phyloP scores from a whole-genome alignment of 495 filamentous ascomycete genomes.

The Neurospora discreta region DNA sequence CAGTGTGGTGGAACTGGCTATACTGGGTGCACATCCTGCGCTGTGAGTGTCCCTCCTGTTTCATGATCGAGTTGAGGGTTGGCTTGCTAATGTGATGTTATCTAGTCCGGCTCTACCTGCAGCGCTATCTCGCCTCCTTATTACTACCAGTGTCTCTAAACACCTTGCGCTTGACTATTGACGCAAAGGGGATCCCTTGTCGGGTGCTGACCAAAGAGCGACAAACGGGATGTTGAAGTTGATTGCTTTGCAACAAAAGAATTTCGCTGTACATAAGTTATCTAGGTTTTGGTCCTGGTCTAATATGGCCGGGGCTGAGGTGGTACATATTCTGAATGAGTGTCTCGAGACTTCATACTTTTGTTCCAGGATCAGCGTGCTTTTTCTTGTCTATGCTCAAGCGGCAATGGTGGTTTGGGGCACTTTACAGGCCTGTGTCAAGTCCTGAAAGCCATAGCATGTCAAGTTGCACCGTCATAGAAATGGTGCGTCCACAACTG shows the following conservation, averaged over 20 bases:
- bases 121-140: constrained; percentile 17
- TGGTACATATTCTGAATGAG: not conserved
- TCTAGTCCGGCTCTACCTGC: constrained; percentile 16
- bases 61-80: not conserved
- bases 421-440: not conserved
- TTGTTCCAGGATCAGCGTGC: not conserved
- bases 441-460: too few species aligned
- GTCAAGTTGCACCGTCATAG: too few species aligned
- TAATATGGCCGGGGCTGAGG: not conserved
- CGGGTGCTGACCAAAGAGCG: not conserved
- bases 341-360: not conserved
- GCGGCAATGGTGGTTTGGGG: not conserved
- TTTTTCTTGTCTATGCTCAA: not conserved
- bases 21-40: constrained; percentile 32
- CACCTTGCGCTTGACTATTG: not conserved
- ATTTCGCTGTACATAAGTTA: not conserved
- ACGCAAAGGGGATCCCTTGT: not conserved
- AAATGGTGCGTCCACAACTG: not conserved
- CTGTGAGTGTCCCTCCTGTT: constrained; percentile 14
- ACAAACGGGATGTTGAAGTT: not conserved
- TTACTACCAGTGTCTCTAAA: constrained; percentile 29
- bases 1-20: constrained; percentile 38
- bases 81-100: not conserved
- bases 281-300: not conserved
- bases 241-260: not conserved